Conservation (phyloP, 2,329 filamentous ascomycete genomes). For the Fusarium kyushuense region DNA sequence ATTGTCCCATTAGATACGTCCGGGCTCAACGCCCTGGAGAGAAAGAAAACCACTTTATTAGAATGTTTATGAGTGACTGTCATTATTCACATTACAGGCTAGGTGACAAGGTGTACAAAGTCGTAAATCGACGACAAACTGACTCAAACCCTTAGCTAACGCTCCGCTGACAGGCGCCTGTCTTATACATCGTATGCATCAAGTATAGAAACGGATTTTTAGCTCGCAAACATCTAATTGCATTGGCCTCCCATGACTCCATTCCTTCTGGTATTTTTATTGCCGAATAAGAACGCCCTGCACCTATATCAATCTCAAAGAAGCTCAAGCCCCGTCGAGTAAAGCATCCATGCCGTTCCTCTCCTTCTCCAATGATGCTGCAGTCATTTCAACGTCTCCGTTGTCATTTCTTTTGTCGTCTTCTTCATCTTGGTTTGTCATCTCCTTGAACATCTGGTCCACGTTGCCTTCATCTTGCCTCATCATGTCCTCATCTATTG, state of each 20-base stretch:
- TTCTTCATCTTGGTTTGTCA: slow-evolving; percentile 66
- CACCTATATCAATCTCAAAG: slow-evolving; percentile 14
- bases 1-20: slow-evolving; percentile 44
- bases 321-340: slow-evolving; percentile 57
- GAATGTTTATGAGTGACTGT: not conserved
- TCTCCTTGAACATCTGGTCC: slow-evolving; percentile 67
- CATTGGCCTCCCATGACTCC: slow-evolving; percentile 39
- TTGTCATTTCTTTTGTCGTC: slow-evolving; percentile 54
- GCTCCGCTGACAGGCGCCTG: slow-evolving; percentile 14
- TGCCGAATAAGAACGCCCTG: slow-evolving; percentile 42
- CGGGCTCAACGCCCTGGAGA: slow-evolving; percentile 51
- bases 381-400: slow-evolving; percentile 53
- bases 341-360: slow-evolving; percentile 61
- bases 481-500: slow-evolving; percentile 49
- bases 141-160: slow-evolving; percentile 3
- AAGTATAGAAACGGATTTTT: slow-evolving; percentile 16
- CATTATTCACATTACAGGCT: slow-evolving; percentile 1
- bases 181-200: slow-evolving; percentile 23
- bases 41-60: slow-evolving; percentile 23
- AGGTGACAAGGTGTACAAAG: not conserved
- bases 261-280: slow-evolving; percentile 37
- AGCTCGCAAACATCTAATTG: slow-evolving; percentile 15
- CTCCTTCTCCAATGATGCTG: slow-evolving; percentile 60
- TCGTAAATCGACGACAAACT: not conserved
- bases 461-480: slow-evolving; percentile 61